phyloP scores from a whole-genome alignment of 1,284 basidiomycete species.

The Ganoderma leucocontextum region DNA sequence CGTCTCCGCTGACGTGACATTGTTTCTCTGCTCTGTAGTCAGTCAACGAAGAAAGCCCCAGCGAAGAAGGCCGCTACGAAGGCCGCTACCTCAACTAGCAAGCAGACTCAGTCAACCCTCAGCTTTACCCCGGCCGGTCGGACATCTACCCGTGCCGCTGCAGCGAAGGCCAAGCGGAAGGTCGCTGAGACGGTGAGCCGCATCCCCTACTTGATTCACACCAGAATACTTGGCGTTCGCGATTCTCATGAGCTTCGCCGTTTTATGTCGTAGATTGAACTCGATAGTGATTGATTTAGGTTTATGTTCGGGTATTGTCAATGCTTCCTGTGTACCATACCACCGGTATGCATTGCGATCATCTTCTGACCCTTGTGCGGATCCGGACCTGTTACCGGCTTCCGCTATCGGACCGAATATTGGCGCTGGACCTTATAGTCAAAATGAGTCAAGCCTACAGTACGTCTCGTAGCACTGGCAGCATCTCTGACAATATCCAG shows the following conservation, averaged over 20 bases:
- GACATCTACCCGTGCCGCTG: slow-evolving; percentile 46
- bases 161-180: slow-evolving; percentile 38
- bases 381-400: background rate
- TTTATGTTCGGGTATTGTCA: background rate
- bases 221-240: background rate
- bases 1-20: background rate
- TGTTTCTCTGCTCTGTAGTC: slow-evolving; percentile 31
- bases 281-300: slow-evolving; percentile 34
- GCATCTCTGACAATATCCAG: slow-evolving; percentile 1
- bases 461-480: background rate
- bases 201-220: background rate
- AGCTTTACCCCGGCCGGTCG: slow-evolving; percentile 69
- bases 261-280: slow-evolving; percentile 29
- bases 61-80: slow-evolving; percentile 57
- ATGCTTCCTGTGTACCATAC: slow-evolving; percentile 17
- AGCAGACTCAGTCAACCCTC: slow-evolving; percentile 62
- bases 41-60: slow-evolving; percentile 61
- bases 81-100: slow-evolving; percentile 35
- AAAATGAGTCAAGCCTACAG: background rate
- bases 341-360: background rate
- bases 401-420: slow-evolving; percentile 4
- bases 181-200: slow-evolving; percentile 38
- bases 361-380: slow-evolving; percentile 9
- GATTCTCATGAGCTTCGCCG: background rate
- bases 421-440: background rate